These are phyloP conservation scores for Suillus cothurnatus DNA, from an alignment of 768 basidiomycete species.

Conservation along the genomic window DNA sequence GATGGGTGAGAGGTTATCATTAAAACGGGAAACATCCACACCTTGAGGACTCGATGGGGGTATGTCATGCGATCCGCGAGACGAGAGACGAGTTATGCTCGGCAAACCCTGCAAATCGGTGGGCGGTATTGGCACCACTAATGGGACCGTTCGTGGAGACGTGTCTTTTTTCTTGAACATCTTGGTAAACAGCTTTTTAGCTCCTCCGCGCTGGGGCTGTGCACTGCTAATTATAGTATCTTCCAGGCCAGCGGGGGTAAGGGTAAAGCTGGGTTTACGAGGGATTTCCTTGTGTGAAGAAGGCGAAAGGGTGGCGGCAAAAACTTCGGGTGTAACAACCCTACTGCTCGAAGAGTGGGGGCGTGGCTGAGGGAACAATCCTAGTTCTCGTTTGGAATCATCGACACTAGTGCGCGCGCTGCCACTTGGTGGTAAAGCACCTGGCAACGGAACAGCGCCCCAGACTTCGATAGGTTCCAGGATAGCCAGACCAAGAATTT, in stretches of 20 bases:
- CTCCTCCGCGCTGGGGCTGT: constrained; percentile 40
- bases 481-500: constrained; percentile 76
- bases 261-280: constrained; percentile 17
- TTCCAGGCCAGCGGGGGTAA: constrained; percentile 20
- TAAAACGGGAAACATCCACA: constrained; percentile 10
- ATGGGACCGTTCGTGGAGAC: constrained; percentile 18
- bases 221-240: constrained; percentile 16
- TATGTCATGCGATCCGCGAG: constrained; percentile 21
- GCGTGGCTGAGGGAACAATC: constrained; percentile 9
- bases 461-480: constrained; percentile 83
- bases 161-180: constrained; percentile 63
- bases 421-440: constrained; percentile 13
- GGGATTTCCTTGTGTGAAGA: not conserved
- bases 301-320: constrained; percentile 7
- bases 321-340: constrained; percentile 14
- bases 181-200: constrained; percentile 66
- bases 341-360: constrained; percentile 12
- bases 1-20: constrained; percentile 19
- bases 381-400: constrained; percentile 23
- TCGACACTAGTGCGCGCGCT: constrained; percentile 35
- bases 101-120: constrained; percentile 16
- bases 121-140: constrained; percentile 32
- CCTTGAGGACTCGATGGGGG: constrained; percentile 12
- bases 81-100: not conserved
- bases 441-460: constrained; percentile 26